Evolutionary conservation across 2,329 filamentous ascomycete genomes (phyloP), one percentile per base, ranked within the genome.

Genomic region (Fusarium sp.): DNA sequence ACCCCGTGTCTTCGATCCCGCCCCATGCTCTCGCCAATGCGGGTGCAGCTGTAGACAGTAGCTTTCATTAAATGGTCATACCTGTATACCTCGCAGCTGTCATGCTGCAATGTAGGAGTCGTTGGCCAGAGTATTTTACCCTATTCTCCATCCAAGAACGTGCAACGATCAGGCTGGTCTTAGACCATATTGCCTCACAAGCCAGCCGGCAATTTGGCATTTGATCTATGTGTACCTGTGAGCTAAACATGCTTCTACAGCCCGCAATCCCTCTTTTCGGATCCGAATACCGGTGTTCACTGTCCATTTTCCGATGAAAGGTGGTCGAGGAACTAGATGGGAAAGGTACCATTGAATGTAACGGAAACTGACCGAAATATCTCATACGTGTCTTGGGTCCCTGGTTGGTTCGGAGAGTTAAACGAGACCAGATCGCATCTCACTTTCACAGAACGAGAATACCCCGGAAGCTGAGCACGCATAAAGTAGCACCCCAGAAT

Each of bases 281-380:
- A 34, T 34, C 48, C 40, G 40, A 53, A 39, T 24, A 11, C 33
- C 20, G 17, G 31, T 42, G 42, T 22, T 14, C 11, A 28, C 38
- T 59, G 10, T 50, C 8, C 49, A 33, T 48, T 18, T 39, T 54
- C 42, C 34, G 49, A 40, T 33, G 20, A 36, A 54, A 34, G 34
- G 34, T 45, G 40, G 17, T 28, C 18, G 56, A 54, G 24, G 46
- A 38, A 31, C 33, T 20, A 42, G 38, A n/a, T 40, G 36, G n/a
- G 42, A 38, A 38, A 38, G 28, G 10, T 31, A 31, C 28, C 28
- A 31, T 13, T 31, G 28, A 45, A 50, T 28, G 28, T 52, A 54
- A 62, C 69, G 69, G 71, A 71, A 63, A 63, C 58, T 66, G 53
- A 38, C 67, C 69, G 71, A 71, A 63, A 52, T 17, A 36, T 44